Evolutionary conservation across 306 rosid genomes (phyloP).

Genomic region (Carpinus fangiana): DNA sequence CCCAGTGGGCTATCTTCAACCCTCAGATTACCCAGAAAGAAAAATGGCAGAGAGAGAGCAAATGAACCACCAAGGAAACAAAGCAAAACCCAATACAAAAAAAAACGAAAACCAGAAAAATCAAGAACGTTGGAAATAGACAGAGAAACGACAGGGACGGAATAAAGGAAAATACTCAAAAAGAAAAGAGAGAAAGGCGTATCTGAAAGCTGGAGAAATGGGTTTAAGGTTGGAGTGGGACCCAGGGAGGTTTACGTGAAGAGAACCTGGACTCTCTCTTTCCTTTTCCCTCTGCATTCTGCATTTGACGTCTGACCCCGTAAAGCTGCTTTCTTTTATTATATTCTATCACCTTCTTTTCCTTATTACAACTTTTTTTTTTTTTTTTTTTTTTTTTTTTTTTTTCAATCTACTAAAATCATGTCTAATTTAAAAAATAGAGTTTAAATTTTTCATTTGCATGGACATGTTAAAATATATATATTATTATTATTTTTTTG

Average conservation of each 20-base stretch:
- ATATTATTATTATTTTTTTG: too few species aligned
- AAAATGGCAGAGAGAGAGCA: background rate
- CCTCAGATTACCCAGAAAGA: background rate
- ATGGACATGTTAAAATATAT: too few species aligned
- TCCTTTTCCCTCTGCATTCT: background rate
- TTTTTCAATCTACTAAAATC: too few species aligned
- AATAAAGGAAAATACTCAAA: background rate
- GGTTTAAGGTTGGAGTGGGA: constrained; percentile 25
- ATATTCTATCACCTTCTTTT: background rate
- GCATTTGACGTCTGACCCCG: background rate
- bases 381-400: too few species aligned
- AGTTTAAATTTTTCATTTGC: too few species aligned
- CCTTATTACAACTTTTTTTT: too few species aligned
- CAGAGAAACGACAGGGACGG: background rate
- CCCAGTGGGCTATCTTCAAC: background rate
- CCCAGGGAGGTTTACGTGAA: constrained; percentile 44
- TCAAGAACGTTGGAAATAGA: background rate
- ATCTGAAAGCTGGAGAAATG: background rate
- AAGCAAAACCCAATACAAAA: background rate
- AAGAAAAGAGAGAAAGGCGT: background rate
- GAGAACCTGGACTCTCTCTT: constrained; percentile 45
- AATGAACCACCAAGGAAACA: background rate
- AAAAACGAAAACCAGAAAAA: background rate
- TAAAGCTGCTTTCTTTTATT: background rate
- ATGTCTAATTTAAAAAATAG: too few species aligned